Base-by-base conservation (phyloP, 2,329 filamentous ascomycete species). In the Seiridium unicorne region DNA sequence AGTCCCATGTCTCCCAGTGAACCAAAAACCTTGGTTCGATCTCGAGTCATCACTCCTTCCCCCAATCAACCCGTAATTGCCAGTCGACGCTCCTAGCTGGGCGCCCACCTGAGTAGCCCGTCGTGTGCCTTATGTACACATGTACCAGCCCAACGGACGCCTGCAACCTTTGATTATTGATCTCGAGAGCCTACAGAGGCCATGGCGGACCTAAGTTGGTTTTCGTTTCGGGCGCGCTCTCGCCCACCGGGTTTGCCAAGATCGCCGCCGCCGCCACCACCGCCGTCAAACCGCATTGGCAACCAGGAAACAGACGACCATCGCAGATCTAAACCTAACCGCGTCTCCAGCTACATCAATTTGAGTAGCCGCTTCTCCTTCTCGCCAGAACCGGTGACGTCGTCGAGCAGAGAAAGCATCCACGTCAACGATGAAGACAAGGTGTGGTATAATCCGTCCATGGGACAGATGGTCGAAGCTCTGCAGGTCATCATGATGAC, bases 401-500 rank as follows among this genome's bases (percentile, higher is more conserved):
- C 42, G 11, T 55, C 47, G 13, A 62, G 53, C 34, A 35, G 35
- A 8, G 36, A 42, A 8, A 51, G 57, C n/a, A 31, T 64, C 5
- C 44, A 67, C 42, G 54, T 69, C 36, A 69, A 68, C 10, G 62
- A 68, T 31, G 60, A 69, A 32, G 70, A 73, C 42, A 67, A 64
- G 44, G 62, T 70, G 46, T 71, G 71, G 69, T 72, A 78, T 55
- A 77, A 73, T n/a, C 79, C 79, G 5, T 77, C 73, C 6, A 57
- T 80, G 42, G 68, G 77, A 46, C 77, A 79, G 64, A 76, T 82
- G 69, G 72, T 76, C 13, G 79, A 81, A 61, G 66, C 74, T 0
- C 67, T 83, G n/a, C 75, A 77, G 48, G 73, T 74, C 4, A 68
- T 64, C 7, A 70, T 81, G 65, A 79, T 81, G 74, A 72, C 71